Evolutionary conservation across 768 basidiomycete genomes (phyloP), one percentile per base, ranked within the genome.

Genomic region (Boletus reticulatus): DNA sequence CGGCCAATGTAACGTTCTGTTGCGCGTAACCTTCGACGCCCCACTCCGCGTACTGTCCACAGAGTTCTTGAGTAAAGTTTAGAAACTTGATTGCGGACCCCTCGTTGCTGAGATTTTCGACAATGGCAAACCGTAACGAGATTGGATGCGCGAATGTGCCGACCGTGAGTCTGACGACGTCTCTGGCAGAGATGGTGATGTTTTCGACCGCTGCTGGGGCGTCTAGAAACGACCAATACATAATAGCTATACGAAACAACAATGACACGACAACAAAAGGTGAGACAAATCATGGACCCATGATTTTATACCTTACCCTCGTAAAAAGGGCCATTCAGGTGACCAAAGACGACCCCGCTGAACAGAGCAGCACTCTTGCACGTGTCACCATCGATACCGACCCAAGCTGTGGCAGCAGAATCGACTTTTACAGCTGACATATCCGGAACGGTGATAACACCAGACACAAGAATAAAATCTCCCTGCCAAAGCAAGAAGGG

Each of bases 11-110:
- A 14, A 12, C 12, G 2, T 34, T 12, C 34, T 34, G 34, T 12
- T 24, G 0, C n/a, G 0, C 1, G 41, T 47, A 57, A 43, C 43
- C 41, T 39, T 53, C 55, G 13, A 57, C 52, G 20, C 57, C 48
- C 60, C 60, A 61, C 29, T 61, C 60, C 8, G 59, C 60, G 10
- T 51, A 39, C 34, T 50, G 44, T 14, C 52, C 52, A 16, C 52
- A 57, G 5, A 61, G 27, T 27, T 27, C 27, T 27, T 9, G 27
- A 27, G 8, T 27, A 27, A 9, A 1, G 27, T 9, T 1, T 27
- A 9, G 27, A 27, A 27, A 27, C 27, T 1, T 27, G 27, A 27
- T 27, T 1, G 27, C 8, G 27, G 8, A 27, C 27, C 8, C 8
- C 12, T 11, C 11, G 8, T 11, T 34, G 34, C 12, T 34, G 6